Evolutionary conservation across 2,329 filamentous ascomycete species (phyloP).

Genomic region (Sodiomyces alkalinus): DNA sequence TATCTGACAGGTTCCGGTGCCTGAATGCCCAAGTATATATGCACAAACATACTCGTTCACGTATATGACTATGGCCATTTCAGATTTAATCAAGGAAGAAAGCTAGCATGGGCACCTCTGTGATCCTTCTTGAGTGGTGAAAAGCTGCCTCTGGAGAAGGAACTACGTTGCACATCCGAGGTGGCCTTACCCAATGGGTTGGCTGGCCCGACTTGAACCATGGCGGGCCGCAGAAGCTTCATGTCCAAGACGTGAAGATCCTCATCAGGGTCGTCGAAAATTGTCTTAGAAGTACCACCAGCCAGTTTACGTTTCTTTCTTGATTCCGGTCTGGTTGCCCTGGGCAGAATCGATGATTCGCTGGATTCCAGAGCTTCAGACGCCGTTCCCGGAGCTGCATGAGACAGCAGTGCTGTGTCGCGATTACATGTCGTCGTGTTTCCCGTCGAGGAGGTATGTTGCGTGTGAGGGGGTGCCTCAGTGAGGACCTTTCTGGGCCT

Average conservation of each 20-base stretch:
- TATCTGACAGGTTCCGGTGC: too few species aligned
- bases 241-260: slow-evolving; percentile 22
- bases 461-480: slow-evolving; percentile 28
- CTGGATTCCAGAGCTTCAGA: background rate
- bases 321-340: slow-evolving; percentile 3
- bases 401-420: background rate
- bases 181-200: slow-evolving; percentile 16
- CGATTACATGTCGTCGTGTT: slow-evolving; percentile 9
- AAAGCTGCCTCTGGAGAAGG: slow-evolving; percentile 40
- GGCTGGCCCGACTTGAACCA: slow-evolving; percentile 14
- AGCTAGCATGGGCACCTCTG: slow-evolving; percentile 46
- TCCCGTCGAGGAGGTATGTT: slow-evolving; percentile 20
- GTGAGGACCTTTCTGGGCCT: slow-evolving; percentile 29
- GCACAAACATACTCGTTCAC: too few species aligned
- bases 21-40: too few species aligned
- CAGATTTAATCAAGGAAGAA: too few species aligned
- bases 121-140: slow-evolving; percentile 60
- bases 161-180: slow-evolving; percentile 25
- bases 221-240: slow-evolving; percentile 16
- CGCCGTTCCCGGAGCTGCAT: background rate
- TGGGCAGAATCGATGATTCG: background rate
- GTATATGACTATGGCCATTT: too few species aligned
- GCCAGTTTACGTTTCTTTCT: slow-evolving; percentile 64
- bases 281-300: slow-evolving; percentile 42
- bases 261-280: slow-evolving; percentile 55